Conservation (phyloP, 2,329 filamentous ascomycete species). For the Elsinoe arachidis region DNA sequence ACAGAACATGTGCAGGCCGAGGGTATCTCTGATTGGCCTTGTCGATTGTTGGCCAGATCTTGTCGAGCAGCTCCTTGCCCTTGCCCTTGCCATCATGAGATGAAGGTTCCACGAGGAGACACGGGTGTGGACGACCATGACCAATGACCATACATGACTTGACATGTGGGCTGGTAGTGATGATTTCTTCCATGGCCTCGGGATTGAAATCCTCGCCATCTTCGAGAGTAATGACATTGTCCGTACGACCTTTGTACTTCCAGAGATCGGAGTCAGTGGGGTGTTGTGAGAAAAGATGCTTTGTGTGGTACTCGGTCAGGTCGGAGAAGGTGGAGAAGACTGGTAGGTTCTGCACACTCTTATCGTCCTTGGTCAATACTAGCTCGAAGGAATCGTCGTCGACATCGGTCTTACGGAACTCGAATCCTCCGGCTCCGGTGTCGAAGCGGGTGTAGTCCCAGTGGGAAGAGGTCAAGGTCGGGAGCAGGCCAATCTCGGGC, state of each 20-base stretch:
- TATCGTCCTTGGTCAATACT: background rate
- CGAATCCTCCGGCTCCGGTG: constrained; percentile 12
- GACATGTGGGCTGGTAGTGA: constrained; percentile 24
- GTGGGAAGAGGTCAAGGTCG: constrained; percentile 15
- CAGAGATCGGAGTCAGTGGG: constrained; percentile 28
- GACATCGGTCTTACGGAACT: constrained; percentile 4
- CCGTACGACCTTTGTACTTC: constrained; percentile 30
- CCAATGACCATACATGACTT: constrained; percentile 41
- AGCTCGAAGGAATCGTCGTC: constrained; percentile 13
- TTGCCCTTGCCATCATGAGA: background rate
- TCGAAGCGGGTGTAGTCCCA: constrained; percentile 22
- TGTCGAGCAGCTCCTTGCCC: background rate
- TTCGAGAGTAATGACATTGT: constrained; percentile 36
- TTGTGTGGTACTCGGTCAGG: background rate
- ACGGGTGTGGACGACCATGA: constrained; percentile 38
- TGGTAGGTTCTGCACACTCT: background rate
- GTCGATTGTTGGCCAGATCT: constrained; percentile 10
- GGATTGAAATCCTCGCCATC: constrained; percentile 42
- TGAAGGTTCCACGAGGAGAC: constrained; percentile 37
- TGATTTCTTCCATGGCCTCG: constrained; percentile 32
- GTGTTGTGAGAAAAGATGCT: constrained; percentile 20
- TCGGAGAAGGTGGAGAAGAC: constrained; percentile 13
- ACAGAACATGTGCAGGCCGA: background rate
- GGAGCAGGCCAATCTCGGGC: constrained; percentile 19
- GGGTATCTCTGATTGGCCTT: constrained; percentile 1